phyloP scores from a whole-genome alignment of 2,329 filamentous ascomycete species.

The Hypomyces perniciosus region DNA sequence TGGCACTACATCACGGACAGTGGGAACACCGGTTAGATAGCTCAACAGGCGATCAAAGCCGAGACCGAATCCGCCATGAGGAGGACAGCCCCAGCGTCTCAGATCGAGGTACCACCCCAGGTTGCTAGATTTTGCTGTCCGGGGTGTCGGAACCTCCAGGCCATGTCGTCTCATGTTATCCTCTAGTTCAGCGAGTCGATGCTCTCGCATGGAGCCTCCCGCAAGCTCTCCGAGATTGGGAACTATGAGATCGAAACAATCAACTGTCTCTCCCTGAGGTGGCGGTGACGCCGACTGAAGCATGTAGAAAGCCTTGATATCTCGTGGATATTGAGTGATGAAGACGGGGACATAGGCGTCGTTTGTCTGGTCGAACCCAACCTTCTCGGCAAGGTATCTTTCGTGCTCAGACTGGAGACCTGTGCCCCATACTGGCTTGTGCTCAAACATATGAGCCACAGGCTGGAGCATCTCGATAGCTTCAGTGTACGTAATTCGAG shows the following conservation, averaged over 20 bases:
- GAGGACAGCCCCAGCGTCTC: conserved; percentile 82
- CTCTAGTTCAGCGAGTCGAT: conserved; percentile 62
- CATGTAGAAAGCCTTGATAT: conserved; percentile 84
- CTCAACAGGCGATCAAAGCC: conserved; percentile 83
- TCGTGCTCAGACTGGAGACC: conserved; percentile 91
- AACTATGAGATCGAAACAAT: conserved; percentile 86
- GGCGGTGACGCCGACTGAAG: conserved; percentile 29
- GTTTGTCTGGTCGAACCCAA: conserved; percentile 47
- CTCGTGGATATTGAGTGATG: conserved; percentile 85
- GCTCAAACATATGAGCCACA: conserved; percentile 57
- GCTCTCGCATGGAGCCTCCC: conserved; percentile 84
- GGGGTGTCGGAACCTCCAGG: conserved; percentile 40
- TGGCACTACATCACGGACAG: conserved; percentile 76
- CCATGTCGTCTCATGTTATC: conserved; percentile 66
- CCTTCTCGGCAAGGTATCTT: conserved; percentile 67
- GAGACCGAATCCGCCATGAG: conserved; percentile 85
- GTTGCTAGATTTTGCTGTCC: conserved; percentile 20
- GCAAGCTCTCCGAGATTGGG: conserved; percentile 82
- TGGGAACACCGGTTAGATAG: conserved; percentile 75
- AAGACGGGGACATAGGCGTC: conserved; percentile 65
- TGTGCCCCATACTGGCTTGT: conserved; percentile 62
- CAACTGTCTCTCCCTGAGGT: conserved; percentile 53
- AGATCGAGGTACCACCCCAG: conserved; percentile 86
- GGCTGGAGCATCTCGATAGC: conserved; percentile 65
- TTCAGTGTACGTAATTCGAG: conserved; percentile 74